Evolutionary conservation across 2,329 filamentous ascomycete species (phyloP), one percentile per base, ranked within the genome.

Genomic region (Blastomyces parvus): DNA sequence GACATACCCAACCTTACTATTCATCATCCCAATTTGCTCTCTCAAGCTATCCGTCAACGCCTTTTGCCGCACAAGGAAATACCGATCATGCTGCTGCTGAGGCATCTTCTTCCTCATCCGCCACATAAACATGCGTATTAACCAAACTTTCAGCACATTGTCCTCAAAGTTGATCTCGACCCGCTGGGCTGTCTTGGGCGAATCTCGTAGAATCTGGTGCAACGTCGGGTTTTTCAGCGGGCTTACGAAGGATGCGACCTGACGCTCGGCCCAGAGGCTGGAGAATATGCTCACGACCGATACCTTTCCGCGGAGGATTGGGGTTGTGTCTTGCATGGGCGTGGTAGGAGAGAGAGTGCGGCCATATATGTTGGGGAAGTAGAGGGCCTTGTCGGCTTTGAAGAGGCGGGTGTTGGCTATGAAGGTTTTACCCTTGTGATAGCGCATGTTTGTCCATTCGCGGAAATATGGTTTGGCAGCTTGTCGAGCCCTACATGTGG

Each of bases 391-490:
- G 48, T 95, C 90, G 67, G 83, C 83, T 71, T 87, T 88, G 82
- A 97, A 97, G 59, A 93, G 83, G n/a, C 88, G 83, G 3, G 89
- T 85, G 46, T 93, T 93, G 25, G 91, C 87, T 60, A 93, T 80
- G 78, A 97, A 99, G 30, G 91, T 91, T 77, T 99, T 99, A 71
- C 94, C 94, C 70, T 91, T 86, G 77, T 82, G 78, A 67, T 94
- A 87, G 68, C 87, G 83, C 76, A 97, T 84, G 77, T 95, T 94
- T 64, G 85, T 85, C 89, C 91, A 97, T 81, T 99, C 93, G 74
- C 91, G 89, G 79, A 96, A 99, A 77, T 99, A 99, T 1, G 93
- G 92, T 64, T 90, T 89, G 25, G 87, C 81, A 72, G 95, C 87
- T 74, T 91, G 86, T 68, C 84, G 83, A 55, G 89, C 89, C 62